Percentiles rank a stretch among this genome's conserved stretches.
phyloP scores from a whole-genome alignment of 306 rosid species.

The Cicer arietinum region DNA sequence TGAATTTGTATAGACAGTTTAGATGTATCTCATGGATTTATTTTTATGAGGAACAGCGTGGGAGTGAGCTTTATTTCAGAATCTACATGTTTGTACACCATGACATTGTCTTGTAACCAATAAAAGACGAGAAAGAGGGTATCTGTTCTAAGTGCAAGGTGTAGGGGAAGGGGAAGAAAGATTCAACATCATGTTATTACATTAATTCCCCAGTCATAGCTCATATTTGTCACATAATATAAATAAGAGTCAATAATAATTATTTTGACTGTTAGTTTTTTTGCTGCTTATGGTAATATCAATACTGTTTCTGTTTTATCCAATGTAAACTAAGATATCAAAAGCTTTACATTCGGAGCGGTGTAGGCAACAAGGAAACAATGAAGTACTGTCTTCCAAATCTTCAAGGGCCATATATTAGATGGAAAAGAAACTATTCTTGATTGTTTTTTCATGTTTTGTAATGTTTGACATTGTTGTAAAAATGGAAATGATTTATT shows the following conservation, averaged over 20 bases:
- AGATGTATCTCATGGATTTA: constrained; percentile 15
- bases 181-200: constrained; percentile 2
- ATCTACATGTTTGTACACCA: constrained; percentile 15
- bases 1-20: constrained; percentile 17
- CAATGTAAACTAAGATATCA: neutral
- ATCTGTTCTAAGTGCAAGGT: neutral
- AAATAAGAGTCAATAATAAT: neutral
- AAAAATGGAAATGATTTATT: neutral
- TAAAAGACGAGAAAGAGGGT: constrained; percentile 29
- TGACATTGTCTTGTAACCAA: neutral
- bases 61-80: neutral
- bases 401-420: constrained; percentile 10
- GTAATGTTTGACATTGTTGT: neutral
- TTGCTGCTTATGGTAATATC: neutral
- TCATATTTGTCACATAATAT: neutral
- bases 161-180: constrained; percentile 27
- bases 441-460: neutral
- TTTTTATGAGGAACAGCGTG: neutral
- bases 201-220: neutral
- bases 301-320: neutral
- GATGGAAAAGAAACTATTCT: neutral
- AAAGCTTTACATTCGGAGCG: neutral
- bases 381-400: neutral
- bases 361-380: neutral
- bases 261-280: neutral